Percentiles rank a stretch among this genome's conserved stretches.
phyloP scores from a whole-genome alignment of 768 basidiomycete species.

The Amanita muscaria region DNA sequence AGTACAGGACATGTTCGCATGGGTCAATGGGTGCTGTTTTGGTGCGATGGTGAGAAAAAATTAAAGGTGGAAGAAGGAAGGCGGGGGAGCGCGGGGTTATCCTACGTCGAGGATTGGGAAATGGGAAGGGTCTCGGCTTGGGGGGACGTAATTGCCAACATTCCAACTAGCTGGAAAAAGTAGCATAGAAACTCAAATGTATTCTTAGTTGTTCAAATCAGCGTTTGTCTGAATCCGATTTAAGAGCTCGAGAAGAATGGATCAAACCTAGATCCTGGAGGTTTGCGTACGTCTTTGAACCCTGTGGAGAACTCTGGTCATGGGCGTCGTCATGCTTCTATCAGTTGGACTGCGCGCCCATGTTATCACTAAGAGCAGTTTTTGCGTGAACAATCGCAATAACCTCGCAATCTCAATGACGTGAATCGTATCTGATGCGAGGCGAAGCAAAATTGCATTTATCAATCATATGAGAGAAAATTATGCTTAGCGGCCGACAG shows the following conservation, averaged over 20 bases:
- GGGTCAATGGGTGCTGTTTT: constrained; percentile 90
- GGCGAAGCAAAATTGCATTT: no score
- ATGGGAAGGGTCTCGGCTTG: constrained; percentile 59
- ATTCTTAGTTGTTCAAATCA: background rate
- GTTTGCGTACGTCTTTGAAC: no score
- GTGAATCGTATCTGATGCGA: no score
- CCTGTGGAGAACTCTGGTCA: no score
- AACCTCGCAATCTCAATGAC: background rate
- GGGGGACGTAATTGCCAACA: constrained; percentile 56
- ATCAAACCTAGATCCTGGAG: no score
- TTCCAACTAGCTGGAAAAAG: constrained; percentile 73
- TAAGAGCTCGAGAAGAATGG: background rate
- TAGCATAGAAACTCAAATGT: background rate
- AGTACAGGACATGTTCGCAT: constrained; percentile 83
- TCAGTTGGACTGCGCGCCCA: no score
- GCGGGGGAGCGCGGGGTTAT: constrained; percentile 53
- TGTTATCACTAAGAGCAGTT: background rate
- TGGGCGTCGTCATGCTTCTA: no score
- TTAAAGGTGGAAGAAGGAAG: constrained; percentile 62
- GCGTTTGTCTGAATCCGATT: background rate
- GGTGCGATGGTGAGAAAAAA: constrained; percentile 94
- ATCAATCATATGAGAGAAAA: no score
- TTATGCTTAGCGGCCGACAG: no score
- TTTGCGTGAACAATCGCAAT: background rate
- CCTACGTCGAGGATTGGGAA: constrained; percentile 74